Conservation (phyloP, 495 filamentous ascomycete genomes). For the Hyaloscypha hepaticicola region DNA sequence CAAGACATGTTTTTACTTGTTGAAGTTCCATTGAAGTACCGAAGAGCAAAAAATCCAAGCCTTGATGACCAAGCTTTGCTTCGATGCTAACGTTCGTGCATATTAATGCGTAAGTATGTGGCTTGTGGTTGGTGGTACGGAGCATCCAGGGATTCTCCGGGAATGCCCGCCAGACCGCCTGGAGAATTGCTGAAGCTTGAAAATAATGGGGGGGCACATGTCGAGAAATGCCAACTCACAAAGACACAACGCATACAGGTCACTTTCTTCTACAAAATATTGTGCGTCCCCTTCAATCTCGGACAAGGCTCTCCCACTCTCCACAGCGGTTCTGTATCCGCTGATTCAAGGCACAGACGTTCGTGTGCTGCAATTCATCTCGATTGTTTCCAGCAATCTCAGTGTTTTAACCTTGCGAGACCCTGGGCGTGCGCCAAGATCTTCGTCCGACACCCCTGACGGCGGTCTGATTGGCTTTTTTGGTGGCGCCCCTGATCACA, state of each 20-base stretch:
- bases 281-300: neutral
- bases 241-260: neutral
- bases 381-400: neutral
- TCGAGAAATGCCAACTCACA: neutral
- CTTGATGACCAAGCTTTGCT: neutral
- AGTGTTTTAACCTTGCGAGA: neutral
- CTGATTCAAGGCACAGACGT: neutral
- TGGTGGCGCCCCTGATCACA: neutral
- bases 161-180: neutral
- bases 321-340: neutral
- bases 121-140: no score
- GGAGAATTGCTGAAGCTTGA: neutral
- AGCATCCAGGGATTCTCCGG: neutral
- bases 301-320: neutral
- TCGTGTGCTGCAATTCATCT: neutral
- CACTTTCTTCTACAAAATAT: neutral
- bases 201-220: neutral
- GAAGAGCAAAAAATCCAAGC: neutral
- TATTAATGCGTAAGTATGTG: neutral
- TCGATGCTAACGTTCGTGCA: neutral
- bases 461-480: neutral
- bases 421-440: neutral
- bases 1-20: neutral
- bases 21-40: neutral
- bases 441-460: neutral